A percentile compares a stretch with the other conserved stretches of the same genome.
phyloP scores from a whole-genome alignment of 768 basidiomycete genomes.

The Leccinum arenicola region DNA sequence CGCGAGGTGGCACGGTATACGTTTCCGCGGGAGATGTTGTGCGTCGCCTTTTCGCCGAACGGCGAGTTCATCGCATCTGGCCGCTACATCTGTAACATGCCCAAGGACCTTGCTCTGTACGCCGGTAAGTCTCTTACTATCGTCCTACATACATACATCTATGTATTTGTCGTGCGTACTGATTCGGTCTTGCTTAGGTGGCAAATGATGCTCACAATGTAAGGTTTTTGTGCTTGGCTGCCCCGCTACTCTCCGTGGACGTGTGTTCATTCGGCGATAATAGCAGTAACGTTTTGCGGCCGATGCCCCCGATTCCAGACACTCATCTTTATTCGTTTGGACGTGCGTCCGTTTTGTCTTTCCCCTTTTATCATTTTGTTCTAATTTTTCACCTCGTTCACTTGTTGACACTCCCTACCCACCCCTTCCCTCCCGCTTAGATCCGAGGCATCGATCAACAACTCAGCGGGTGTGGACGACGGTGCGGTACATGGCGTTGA shows the following conservation, averaged over 20 bases:
- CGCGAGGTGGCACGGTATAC: slow-evolving; percentile 18
- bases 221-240: neutral
- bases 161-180: neutral
- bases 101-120: slow-evolving; percentile 2
- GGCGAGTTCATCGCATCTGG: slow-evolving; percentile 20
- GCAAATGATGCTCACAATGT: slow-evolving; percentile 7
- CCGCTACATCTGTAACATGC: slow-evolving; percentile 14
- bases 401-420: neutral
- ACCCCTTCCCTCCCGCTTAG: neutral
- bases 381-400: neutral
- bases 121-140: slow-evolving; percentile 5
- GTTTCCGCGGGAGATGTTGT: slow-evolving; percentile 24
- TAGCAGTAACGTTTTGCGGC: neutral
- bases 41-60: slow-evolving; percentile 22
- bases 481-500: neutral
- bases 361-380: neutral
- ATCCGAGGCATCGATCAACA: neutral
- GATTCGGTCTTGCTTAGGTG: slow-evolving; percentile 4
- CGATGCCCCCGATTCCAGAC: neutral
- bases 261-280: neutral
- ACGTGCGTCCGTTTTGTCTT: slow-evolving; percentile 4
- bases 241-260: neutral
- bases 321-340: neutral
- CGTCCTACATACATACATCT: neutral
- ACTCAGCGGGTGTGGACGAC: neutral